Conservation (phyloP, 345 rosid species). For the Mallotus nudiflorus region DNA sequence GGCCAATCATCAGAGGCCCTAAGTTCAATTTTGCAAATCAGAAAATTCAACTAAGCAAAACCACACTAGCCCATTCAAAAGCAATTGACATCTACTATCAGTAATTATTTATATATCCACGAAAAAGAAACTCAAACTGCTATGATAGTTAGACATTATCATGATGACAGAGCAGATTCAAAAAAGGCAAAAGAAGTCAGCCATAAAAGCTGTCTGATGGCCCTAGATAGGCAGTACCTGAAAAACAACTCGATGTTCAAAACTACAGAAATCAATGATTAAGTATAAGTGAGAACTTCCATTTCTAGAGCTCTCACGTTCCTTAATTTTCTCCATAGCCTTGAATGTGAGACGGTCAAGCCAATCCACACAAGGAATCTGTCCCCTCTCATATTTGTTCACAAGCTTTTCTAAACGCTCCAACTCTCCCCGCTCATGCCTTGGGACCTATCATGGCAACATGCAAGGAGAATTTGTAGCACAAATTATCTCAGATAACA, state of each 20-base stretch:
- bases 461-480: background rate
- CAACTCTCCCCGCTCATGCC: slow-evolving; percentile 86
- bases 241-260: slow-evolving; percentile 94
- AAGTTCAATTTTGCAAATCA: no score
- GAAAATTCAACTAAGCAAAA: no score
- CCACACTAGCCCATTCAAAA: background rate
- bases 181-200: slow-evolving; percentile 9
- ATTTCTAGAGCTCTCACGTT: slow-evolving; percentile 62
- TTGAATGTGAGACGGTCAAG: slow-evolving; percentile 85
- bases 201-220: slow-evolving; percentile 8
- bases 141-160: background rate
- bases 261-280: slow-evolving; percentile 84
- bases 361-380: slow-evolving; percentile 87
- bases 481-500: slow-evolving; percentile 4
- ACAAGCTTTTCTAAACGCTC: slow-evolving; percentile 90
- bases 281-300: slow-evolving; percentile 75
- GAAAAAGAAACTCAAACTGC: background rate
- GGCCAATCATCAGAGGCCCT: no score
- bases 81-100: background rate
- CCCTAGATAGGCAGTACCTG: slow-evolving; percentile 52
- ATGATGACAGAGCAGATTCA: background rate
- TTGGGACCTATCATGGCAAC: slow-evolving; percentile 69
- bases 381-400: slow-evolving; percentile 90
- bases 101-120: background rate
- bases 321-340: slow-evolving; percentile 81